A percentile compares a stretch with the other conserved stretches of the same genome.
Conservation (phyloP, 2,329 filamentous ascomycete genomes). For the Hypocrella siamensis region DNA sequence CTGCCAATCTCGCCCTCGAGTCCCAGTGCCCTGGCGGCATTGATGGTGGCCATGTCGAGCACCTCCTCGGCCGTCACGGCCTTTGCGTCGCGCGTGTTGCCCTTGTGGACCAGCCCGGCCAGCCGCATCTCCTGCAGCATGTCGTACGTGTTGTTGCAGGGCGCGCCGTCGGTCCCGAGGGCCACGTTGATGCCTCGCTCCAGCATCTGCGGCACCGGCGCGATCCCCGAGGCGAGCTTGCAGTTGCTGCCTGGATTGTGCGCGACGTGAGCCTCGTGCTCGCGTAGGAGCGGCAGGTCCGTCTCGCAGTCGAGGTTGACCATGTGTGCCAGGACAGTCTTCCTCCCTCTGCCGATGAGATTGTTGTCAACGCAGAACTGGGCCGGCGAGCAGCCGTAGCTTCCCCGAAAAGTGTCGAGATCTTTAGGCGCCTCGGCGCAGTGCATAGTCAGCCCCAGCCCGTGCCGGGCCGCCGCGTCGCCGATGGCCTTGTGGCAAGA, state of each 20-base stretch:
- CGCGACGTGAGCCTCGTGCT: conserved; percentile 22
- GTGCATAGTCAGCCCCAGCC: conserved; percentile 30
- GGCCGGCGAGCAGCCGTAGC: conserved; percentile 25
- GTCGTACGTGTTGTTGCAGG: conserved; percentile 35
- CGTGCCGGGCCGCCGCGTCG: conserved; percentile 18
- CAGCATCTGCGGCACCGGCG: conserved; percentile 27
- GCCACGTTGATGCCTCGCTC: conserved; percentile 26
- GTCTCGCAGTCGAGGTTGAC: conserved; percentile 2
- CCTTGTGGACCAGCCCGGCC: conserved; percentile 31
- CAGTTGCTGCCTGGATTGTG: conserved; percentile 36
- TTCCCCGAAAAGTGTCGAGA: conserved; percentile 17
- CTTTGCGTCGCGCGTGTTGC: conserved; percentile 22
- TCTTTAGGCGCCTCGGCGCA: conserved; percentile 26
- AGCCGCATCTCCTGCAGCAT: conserved; percentile 37
- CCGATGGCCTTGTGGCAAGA: conserved; percentile 23
- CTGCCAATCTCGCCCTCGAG: conserved; percentile 21
- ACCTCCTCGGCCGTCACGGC: conserved; percentile 27
- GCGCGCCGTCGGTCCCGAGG: conserved; percentile 35
- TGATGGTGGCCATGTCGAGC: conserved; percentile 27
- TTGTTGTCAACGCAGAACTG: conserved; percentile 21
- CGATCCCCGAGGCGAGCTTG: conserved; percentile 35
- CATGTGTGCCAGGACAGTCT: conserved; percentile 4
- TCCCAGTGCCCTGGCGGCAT: conserved; percentile 30
- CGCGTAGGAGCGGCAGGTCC: conserved; percentile 2
- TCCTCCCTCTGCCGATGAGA: conserved; percentile 2